Evolutionary conservation across 2,329 filamentous ascomycete genomes (phyloP).

Genomic region (Colletotrichum cordylinicola): DNA sequence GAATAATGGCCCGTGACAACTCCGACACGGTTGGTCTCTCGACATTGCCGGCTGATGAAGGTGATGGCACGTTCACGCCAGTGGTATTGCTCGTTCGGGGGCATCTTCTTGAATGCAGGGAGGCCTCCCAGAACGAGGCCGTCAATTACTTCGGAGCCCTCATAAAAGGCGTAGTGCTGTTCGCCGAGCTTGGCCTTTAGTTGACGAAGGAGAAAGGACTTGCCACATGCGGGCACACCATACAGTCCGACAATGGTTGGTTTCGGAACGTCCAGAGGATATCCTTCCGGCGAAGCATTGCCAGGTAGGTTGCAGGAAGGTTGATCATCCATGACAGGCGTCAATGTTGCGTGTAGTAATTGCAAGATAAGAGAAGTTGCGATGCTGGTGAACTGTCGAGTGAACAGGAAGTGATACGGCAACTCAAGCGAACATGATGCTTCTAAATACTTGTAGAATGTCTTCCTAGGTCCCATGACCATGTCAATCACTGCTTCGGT

Average conservation of each 20-base stretch:
- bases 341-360: neutral
- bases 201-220: neutral
- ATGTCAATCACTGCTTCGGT: neutral
- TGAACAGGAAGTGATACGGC: neutral
- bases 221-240: neutral
- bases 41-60: neutral
- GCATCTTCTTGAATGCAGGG: neutral
- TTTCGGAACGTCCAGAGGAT: neutral
- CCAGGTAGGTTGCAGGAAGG: neutral
- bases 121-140: neutral
- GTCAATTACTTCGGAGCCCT: neutral
- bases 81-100: neutral
- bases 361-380: neutral
- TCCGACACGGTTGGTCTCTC: neutral
- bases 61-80: neutral
- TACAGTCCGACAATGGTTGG: neutral
- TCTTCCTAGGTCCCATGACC: neutral
- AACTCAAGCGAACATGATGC: neutral
- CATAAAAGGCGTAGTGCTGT: neutral
- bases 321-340: neutral
- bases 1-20: neutral
- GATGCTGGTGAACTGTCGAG: neutral
- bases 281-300: neutral
- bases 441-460: neutral
- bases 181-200: neutral